A percentile compares a stretch with the other conserved stretches of the same genome.
These are phyloP conservation scores for Abrus precatorius DNA, from an alignment of 306 rosid species.

Conservation along the genomic window DNA sequence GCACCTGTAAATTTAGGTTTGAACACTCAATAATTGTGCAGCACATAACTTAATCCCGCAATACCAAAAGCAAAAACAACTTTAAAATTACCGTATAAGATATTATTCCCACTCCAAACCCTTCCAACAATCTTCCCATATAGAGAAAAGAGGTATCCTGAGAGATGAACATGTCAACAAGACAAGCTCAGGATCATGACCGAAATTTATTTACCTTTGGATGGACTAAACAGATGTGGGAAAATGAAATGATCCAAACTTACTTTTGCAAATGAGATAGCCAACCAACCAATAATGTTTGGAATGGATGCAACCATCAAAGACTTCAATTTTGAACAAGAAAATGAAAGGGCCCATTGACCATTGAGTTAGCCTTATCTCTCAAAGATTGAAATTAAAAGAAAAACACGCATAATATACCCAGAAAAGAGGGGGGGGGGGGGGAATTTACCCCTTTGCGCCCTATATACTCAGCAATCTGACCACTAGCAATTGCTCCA, in stretches of 20 bases:
- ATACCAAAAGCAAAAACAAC: background rate
- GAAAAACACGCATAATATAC: background rate
- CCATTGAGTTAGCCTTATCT: conserved; percentile 30
- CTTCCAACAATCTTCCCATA: conserved; percentile 98
- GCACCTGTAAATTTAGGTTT: conserved; percentile 68
- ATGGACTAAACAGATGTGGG: background rate
- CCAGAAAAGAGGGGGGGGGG: background rate
- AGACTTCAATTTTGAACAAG: conserved; percentile 69
- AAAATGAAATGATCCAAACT: conserved; percentile 49
- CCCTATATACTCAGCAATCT: conserved; percentile 90
- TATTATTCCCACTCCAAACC: conserved; percentile 96
- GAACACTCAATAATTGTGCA: conserved; percentile 34
- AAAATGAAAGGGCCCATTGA: conserved; percentile 33
- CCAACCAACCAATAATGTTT: conserved; percentile 90
- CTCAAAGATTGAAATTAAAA: conserved; percentile 34
- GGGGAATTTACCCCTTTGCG: conserved; percentile 84
- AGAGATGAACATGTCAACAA: conserved; percentile 36
- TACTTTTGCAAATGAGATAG: conserved; percentile 89
- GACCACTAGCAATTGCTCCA: conserved; percentile 98
- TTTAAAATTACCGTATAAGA: conserved; percentile 76
- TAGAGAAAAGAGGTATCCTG: conserved; percentile 95
- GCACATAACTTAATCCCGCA: conserved; percentile 44
- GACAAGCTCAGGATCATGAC: background rate
- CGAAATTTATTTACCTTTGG: conserved; percentile 29
- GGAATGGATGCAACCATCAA: conserved; percentile 94